These are phyloP conservation scores for Fraxinus angustifolia DNA, from an alignment of 305 asterid species.

Conservation along the genomic window DNA sequence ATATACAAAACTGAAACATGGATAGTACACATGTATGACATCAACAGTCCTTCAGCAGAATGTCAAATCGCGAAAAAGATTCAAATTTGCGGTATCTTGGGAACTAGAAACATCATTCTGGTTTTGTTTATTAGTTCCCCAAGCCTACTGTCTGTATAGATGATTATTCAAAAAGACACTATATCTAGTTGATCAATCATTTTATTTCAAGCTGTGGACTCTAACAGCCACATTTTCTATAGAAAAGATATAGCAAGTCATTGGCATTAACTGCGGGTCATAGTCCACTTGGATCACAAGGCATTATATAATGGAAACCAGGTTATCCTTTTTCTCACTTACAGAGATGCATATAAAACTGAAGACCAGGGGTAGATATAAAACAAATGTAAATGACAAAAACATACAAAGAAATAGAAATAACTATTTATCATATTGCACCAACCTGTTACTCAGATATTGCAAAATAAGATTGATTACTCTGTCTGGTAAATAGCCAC, in stretches of 20 bases:
- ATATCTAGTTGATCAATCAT: background rate
- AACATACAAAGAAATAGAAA: background rate
- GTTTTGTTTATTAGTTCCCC: background rate
- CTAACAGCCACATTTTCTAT: background rate
- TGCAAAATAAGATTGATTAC: slow-evolving; percentile 94
- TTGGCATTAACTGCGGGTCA: background rate
- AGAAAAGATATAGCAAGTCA: background rate
- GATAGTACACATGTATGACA: background rate
- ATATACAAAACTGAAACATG: background rate
- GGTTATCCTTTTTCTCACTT: background rate
- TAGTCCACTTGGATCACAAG: background rate
- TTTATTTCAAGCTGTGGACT: background rate
- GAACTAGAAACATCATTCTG: slow-evolving; percentile 4
- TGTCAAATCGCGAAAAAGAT: background rate
- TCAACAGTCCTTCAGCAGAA: background rate
- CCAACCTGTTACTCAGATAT: slow-evolving; percentile 87
- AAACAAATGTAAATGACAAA: slow-evolving; percentile 1
- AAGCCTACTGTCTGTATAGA: background rate
- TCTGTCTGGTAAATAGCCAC: slow-evolving; percentile 94
- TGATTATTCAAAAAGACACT: background rate
- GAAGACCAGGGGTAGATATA: background rate
- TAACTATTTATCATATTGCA: slow-evolving; percentile 11
- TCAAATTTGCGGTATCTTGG: background rate
- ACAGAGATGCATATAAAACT: background rate
- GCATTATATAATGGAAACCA: background rate